These are phyloP conservation scores for Phytophthora sojae DNA, from an alignment of 352 stramenopile genomes.

Conservation along the genomic window DNA sequence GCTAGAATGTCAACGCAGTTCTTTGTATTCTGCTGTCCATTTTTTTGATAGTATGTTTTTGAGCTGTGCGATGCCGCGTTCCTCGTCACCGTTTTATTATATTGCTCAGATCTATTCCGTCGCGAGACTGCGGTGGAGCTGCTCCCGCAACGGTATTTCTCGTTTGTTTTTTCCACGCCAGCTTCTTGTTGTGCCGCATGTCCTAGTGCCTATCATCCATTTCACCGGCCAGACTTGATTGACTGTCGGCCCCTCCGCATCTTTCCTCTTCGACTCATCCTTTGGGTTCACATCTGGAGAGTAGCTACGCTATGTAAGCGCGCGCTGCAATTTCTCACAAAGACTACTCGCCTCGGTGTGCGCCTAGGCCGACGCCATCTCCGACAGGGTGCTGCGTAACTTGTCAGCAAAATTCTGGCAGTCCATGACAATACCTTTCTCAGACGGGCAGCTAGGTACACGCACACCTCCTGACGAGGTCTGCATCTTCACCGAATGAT, in stretches of 20 bases:
- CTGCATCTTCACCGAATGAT: slow-evolving; percentile 87
- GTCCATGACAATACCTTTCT: slow-evolving; percentile 77
- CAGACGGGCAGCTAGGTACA: slow-evolving; percentile 76
- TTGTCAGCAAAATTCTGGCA: slow-evolving; percentile 86
- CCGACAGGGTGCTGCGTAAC: slow-evolving; percentile 81
- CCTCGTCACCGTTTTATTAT: slow-evolving; percentile 24
- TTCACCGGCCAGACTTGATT: slow-evolving; percentile 7
- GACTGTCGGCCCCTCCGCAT: slow-evolving; percentile 12
- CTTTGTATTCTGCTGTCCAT: slow-evolving; percentile 27
- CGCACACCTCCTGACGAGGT: slow-evolving; percentile 79
- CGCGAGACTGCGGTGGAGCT: slow-evolving; percentile 3
- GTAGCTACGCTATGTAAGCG: background rate
- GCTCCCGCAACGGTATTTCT: slow-evolving; percentile 10
- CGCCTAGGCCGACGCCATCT: slow-evolving; percentile 83
- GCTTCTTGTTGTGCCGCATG: slow-evolving; percentile 20
- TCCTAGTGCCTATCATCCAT: slow-evolving; percentile 38
- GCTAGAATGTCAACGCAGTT: slow-evolving; percentile 37
- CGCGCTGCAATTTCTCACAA: slow-evolving; percentile 3
- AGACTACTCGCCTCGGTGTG: background rate
- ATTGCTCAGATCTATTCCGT: slow-evolving; percentile 39
- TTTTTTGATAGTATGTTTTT: background rate
- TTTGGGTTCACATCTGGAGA: background rate
- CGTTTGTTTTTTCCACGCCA: slow-evolving; percentile 12
- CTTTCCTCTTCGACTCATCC: slow-evolving; percentile 15
- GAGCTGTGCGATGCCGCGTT: slow-evolving; percentile 18